phyloP scores from a whole-genome alignment of 768 basidiomycete genomes.

The Coprinopsis cinerea region DNA sequence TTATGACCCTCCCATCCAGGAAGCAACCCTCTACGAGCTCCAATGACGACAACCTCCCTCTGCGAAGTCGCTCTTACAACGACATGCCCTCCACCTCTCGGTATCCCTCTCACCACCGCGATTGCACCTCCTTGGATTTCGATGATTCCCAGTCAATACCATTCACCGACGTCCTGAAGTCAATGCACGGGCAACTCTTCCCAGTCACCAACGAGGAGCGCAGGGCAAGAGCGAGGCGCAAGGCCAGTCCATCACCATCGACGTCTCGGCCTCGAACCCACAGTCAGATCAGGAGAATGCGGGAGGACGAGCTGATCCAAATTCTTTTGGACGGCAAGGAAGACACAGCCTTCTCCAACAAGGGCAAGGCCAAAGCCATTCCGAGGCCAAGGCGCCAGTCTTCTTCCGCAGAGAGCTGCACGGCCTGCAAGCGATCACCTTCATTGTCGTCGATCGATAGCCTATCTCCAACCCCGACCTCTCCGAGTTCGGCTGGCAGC shows the following conservation, averaged over 20 bases:
- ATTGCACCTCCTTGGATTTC: constrained; percentile 20
- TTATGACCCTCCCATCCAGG: constrained; percentile 19
- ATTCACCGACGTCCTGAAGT: constrained; percentile 50
- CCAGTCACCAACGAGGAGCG: constrained; percentile 31
- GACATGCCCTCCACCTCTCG: constrained; percentile 15
- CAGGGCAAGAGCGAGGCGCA: constrained; percentile 5
- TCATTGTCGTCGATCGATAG: constrained; percentile 9
- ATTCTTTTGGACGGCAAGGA: constrained; percentile 35
- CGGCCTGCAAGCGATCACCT: constrained; percentile 13
- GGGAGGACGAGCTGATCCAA: constrained; percentile 34
- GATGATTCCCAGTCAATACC: constrained; percentile 37
- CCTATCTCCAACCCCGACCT: neutral
- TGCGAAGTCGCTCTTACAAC: neutral
- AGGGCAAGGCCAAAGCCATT: constrained; percentile 24
- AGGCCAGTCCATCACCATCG: constrained; percentile 12
- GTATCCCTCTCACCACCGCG: constrained; percentile 19
- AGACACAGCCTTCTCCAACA: constrained; percentile 17
- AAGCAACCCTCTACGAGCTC: neutral
- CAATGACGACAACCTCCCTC: constrained; percentile 6
- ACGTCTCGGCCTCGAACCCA: constrained; percentile 17
- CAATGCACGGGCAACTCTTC: constrained; percentile 58
- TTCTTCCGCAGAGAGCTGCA: constrained; percentile 12
- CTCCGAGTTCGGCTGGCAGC: neutral
- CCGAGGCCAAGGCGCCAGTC: neutral
- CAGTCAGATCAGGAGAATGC: constrained; percentile 17